Conservation (phyloP, 441 rosid species). For the Euphorbia celastroides region DNA sequence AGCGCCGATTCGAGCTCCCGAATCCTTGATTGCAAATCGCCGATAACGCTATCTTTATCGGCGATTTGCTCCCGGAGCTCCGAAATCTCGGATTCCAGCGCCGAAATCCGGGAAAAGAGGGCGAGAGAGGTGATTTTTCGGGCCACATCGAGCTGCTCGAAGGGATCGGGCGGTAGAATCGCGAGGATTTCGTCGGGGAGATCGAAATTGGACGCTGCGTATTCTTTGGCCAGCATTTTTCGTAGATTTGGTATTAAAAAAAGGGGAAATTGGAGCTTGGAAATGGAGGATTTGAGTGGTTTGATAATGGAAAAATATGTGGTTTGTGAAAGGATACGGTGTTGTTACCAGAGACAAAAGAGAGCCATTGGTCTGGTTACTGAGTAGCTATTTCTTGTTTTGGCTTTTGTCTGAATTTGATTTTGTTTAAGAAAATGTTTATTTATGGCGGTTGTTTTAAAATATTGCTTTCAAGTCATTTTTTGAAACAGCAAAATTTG, state of each 20-base stretch:
- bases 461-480: too few species aligned
- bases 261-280: neutral
- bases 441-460: too few species aligned
- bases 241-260: neutral
- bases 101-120: constrained; percentile 71
- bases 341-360: constrained; percentile 10
- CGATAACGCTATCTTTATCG: constrained; percentile 53
- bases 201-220: constrained; percentile 46
- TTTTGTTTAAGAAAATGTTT: neutral
- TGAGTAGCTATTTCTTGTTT: neutral
- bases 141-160: constrained; percentile 86
- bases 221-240: constrained; percentile 33
- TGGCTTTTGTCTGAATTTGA: neutral
- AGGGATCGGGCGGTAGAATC: constrained; percentile 78
- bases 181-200: constrained; percentile 66
- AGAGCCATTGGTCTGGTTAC: constrained; percentile 1
- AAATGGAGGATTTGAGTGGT: neutral
- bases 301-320: constrained; percentile 1
- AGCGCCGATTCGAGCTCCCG: constrained; percentile 60
- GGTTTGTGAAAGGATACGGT: constrained; percentile 20
- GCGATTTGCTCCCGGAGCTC: constrained; percentile 44
- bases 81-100: constrained; percentile 73
- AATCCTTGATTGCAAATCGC: constrained; percentile 56
- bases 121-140: constrained; percentile 95
- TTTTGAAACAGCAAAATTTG: too few species aligned